Conservation (phyloP, 2,329 filamentous ascomycete species). For the Cryphonectria parasitica region DNA sequence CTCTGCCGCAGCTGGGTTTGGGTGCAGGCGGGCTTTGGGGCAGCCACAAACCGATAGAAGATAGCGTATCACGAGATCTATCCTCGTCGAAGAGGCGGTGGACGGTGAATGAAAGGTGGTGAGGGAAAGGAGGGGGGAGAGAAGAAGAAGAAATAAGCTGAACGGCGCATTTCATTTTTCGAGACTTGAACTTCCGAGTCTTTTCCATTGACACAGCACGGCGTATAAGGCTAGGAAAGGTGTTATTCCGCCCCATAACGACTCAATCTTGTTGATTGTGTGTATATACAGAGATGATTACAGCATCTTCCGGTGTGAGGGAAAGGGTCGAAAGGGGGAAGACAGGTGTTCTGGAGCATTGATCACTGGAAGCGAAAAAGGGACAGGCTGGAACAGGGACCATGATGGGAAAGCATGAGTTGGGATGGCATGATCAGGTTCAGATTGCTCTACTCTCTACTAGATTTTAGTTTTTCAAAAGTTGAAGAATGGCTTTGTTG, state of each 20-base stretch:
- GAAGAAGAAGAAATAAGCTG: neutral
- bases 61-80: slow-evolving; percentile 51
- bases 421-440: neutral
- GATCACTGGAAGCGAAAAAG: neutral
- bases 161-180: neutral
- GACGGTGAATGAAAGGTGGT: slow-evolving; percentile 55
- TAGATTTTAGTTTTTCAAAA: neutral
- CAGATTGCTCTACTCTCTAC: neutral
- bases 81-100: slow-evolving; percentile 56
- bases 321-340: neutral
- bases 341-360: neutral
- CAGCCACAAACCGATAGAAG: slow-evolving; percentile 47
- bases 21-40: slow-evolving; percentile 51
- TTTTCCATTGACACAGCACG: neutral
- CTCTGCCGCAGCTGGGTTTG: slow-evolving; percentile 42
- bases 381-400: neutral
- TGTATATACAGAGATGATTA: neutral
- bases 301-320: neutral
- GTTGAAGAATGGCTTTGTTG: neutral
- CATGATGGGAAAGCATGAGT: neutral
- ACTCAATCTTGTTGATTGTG: neutral
- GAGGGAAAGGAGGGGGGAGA: neutral
- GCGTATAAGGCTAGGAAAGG: neutral
- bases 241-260: neutral
- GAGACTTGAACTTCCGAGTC: neutral